Evolutionary conservation across 2,329 filamentous ascomycete genomes (phyloP).

Genomic region (Leptographium lundbergii): DNA sequence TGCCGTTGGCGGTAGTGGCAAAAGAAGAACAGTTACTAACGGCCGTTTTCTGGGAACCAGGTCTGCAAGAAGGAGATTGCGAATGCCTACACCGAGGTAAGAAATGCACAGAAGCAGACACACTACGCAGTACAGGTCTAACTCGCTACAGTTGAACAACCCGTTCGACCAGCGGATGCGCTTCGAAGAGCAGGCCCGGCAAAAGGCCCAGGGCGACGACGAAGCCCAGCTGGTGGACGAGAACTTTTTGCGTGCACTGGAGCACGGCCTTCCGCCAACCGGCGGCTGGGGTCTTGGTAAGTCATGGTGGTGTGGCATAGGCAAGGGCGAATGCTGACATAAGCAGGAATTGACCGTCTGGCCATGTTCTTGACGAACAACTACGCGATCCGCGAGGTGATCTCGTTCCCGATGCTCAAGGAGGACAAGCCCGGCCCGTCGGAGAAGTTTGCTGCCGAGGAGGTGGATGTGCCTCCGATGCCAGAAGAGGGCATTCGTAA

Average conservation of each 20-base stretch:
- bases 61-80: slow-evolving; percentile 95
- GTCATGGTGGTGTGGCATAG: background rate
- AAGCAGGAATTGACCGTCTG: slow-evolving; percentile 63
- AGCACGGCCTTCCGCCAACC: slow-evolving; percentile 66
- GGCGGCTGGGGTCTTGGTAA: slow-evolving; percentile 76
- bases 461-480: slow-evolving; percentile 19
- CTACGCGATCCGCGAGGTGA: slow-evolving; percentile 90
- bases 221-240: slow-evolving; percentile 95
- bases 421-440: slow-evolving; percentile 46
- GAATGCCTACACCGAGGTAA: slow-evolving; percentile 78
- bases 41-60: background rate
- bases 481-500: slow-evolving; percentile 24
- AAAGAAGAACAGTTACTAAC: background rate
- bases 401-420: slow-evolving; percentile 98
- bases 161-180: slow-evolving; percentile 86
- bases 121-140: background rate
- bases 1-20: background rate
- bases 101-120: background rate
- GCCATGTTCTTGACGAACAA: slow-evolving; percentile 62
- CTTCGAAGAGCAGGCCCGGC: slow-evolving; percentile 87
- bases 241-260: slow-evolving; percentile 82
- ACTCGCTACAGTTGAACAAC: slow-evolving; percentile 57
- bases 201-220: slow-evolving; percentile 94
- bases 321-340: background rate
- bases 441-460: slow-evolving; percentile 31